Evolutionary conservation across 805 yeast genomes (phyloP), one percentile per base, ranked within the genome.

Genomic region (Maudiozyma barnettii): DNA sequence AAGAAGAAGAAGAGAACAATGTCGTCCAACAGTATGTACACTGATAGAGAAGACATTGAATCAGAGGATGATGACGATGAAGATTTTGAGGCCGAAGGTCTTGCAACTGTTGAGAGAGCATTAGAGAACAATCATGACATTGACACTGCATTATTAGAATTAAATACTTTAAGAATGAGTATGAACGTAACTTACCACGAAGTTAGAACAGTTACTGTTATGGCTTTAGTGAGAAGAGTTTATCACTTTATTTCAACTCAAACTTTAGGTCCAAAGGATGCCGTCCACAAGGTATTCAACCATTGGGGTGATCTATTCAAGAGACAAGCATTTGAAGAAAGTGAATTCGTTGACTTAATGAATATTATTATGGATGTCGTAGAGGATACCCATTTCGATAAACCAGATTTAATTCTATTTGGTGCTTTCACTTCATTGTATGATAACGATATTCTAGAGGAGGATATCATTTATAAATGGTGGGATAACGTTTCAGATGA

Each of bases 171-270:
- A 60, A 77, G 98, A 68, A 91, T 93, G 99, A 87, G 96, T 58
- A 84, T 90, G 93, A 88, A 93, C 63, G 99, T 89, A 16, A 77
- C 93, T 0, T 91, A 93, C 65, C 95, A 87, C 58, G 96, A 90
- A 60, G 97, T 93, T 13, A 78, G 97, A 61, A 66, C 71, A 29
- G 95, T 95, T 5, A 87, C 96, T 0, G 71, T 80, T 33, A 72
- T 73, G 36, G 93, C 97, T 0, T 70, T 93, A 58, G 57, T 88
- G 40, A 70, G 72, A 39, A 76, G 93, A 58, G 78, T 86, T 12
- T 73, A 78, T 45, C 87, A 87, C 54, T 82, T 84, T 57, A 77
- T 89, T 36, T 74, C 79, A 38, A 85, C 96, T 1, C 85, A 78
- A 50, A 84, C 96, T 0, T 70, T 86, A 54, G 81, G 79, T 37